Evolutionary conservation across 306 rosid species (phyloP), one percentile per base, ranked within the genome.

Genomic region (Cajanus cajan): DNA sequence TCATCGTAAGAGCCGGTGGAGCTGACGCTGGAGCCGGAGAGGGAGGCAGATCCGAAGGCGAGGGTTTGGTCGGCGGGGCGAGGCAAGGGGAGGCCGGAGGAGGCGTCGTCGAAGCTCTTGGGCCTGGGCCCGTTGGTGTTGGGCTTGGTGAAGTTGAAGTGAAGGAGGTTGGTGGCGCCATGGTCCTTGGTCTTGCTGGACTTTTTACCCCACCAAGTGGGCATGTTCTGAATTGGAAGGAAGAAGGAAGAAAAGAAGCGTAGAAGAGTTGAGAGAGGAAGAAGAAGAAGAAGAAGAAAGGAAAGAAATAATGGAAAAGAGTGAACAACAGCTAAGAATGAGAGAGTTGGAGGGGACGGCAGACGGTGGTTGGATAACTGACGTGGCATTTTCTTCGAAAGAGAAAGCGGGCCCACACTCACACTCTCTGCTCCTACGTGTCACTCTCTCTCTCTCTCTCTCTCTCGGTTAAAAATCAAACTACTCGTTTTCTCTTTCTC

Each of bases 191-290:
- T 74, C 85, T 90, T 94, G 62, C 82, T 76, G 58, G 90, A 83
- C 78, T 90, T 94, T 70, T 52, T 90, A 36, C 74, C 77, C 97
- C 97, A 94, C 96, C 98, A 92, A 48, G 90, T 88, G 84, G 96
- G 97, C 98, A 94, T 91, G 1, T 65, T 78, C 55, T 84, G 41
- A 11, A 24, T 10, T 25, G 0, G 44, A 72, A n/a, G n/a, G 31
- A 28, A 28, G 31, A 28, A 28, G 31, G 31, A 28, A 28, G 3
- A 28, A 28, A 1, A 28, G 31, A n/a, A n/a, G n/a, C n/a, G n/a
- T n/a, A n/a, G n/a, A n/a, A 28, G 31, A 0, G 45, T 63, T 78
- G 52, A 82, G 79, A 22, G 41, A 22, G 80, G 86, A 83, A 83
- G 90, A 74, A 87, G 80, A 64, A 44, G 41, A 68, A 70, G 51